Evolutionary conservation across 306 rosid genomes (phyloP).

Genomic region (Prunus padus): DNA sequence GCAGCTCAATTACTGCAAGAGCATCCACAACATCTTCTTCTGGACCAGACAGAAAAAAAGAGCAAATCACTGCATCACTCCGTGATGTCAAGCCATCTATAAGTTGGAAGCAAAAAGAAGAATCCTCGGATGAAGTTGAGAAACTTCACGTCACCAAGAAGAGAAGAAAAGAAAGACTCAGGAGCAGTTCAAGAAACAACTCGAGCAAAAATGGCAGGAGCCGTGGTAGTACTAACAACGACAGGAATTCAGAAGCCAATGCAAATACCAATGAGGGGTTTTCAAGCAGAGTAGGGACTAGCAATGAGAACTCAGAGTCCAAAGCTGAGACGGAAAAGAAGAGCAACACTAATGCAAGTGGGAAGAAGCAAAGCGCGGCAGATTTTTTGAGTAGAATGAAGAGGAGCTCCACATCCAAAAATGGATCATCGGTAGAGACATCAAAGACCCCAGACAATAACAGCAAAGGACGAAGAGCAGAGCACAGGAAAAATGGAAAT

Average conservation of each 20-base stretch:
- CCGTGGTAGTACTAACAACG: conserved; percentile 12
- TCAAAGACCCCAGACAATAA: conserved; percentile 14
- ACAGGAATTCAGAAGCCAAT: conserved; percentile 18
- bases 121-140: conserved; percentile 21
- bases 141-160: conserved; percentile 17
- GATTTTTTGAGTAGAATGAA: conserved; percentile 38
- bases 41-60: conserved; percentile 21
- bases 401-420: conserved; percentile 14
- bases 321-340: conserved; percentile 23
- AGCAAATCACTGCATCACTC: conserved; percentile 3
- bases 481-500: conserved; percentile 14
- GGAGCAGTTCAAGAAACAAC: conserved; percentile 19
- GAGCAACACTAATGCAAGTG: conserved; percentile 8
- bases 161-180: conserved; percentile 21
- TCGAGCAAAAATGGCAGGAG: conserved; percentile 13
- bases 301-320: conserved; percentile 24
- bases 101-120: conserved; percentile 24
- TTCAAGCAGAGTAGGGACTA: conserved; percentile 10
- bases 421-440: conserved; percentile 11
- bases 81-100: conserved; percentile 22
- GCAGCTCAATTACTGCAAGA: conserved; percentile 36
- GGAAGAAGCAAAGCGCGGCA: conserved; percentile 23
- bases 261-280: neutral
- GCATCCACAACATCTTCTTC: conserved; percentile 32
- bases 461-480: conserved; percentile 16